These are phyloP conservation scores for Talaromyces islandicus DNA, from an alignment of 2,329 filamentous ascomycete species.

Conservation along the genomic window DNA sequence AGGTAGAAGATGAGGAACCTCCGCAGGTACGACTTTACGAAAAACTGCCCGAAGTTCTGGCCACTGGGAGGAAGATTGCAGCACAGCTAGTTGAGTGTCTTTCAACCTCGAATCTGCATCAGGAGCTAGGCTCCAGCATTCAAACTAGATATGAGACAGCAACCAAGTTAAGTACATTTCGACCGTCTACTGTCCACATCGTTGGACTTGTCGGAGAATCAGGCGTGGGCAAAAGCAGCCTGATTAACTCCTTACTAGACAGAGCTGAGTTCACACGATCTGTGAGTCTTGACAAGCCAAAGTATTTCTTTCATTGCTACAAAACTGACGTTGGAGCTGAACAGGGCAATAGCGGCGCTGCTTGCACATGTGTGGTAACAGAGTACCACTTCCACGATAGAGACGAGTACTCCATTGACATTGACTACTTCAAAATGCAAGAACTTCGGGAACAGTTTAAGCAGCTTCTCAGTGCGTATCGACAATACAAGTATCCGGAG, in stretches of 20 bases:
- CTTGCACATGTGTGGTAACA: constrained; percentile 6
- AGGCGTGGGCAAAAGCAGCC: constrained; percentile 5
- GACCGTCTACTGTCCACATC: constrained; percentile 1
- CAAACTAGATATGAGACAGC: constrained; percentile 1
- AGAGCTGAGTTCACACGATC: constrained; percentile 4
- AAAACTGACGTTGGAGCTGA: not conserved
- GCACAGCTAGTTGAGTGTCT: not conserved
- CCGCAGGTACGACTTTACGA: constrained; percentile 1
- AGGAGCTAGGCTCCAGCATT: not conserved
- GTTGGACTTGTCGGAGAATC: constrained; percentile 6
- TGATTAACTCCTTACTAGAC: constrained; percentile 7
- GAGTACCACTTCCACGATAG: constrained; percentile 6
- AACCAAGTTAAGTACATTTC: constrained; percentile 2
- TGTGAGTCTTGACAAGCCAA: not conserved
- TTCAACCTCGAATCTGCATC: not conserved
- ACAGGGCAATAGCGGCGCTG: constrained; percentile 5
- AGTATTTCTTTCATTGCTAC: too few relatives aligned
- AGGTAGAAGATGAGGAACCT: constrained; percentile 6
- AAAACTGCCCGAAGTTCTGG: not conserved
- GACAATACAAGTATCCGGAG: not conserved
- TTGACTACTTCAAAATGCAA: constrained; percentile 3
- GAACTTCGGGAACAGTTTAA: constrained; percentile 1
- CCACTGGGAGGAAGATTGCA: not conserved
- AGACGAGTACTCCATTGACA: constrained; percentile 1
- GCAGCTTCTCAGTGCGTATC: not conserved